Percentiles rank a stretch among this genome's conserved stretches.
These are phyloP conservation scores for Auriscalpium orientale DNA, from an alignment of 768 basidiomycete species.

Conservation along the genomic window DNA sequence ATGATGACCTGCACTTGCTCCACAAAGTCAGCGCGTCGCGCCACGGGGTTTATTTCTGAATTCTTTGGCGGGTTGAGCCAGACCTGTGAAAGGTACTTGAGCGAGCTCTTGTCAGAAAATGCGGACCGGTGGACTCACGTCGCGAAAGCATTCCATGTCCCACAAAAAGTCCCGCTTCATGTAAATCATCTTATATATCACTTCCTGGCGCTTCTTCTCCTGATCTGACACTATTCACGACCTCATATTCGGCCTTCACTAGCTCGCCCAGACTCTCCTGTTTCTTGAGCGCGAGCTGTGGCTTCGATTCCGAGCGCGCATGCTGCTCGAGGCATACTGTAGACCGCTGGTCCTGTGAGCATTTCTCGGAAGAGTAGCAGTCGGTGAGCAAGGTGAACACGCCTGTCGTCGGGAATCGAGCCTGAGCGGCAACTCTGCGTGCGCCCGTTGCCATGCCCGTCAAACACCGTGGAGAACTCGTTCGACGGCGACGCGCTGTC, in stretches of 20 bases:
- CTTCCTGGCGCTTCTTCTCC: slow-evolving; percentile 95
- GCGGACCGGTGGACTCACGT: slow-evolving; percentile 44
- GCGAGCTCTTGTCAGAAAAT: neutral
- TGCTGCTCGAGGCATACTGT: slow-evolving; percentile 97
- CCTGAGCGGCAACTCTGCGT: slow-evolving; percentile 11
- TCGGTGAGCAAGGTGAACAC: slow-evolving; percentile 96
- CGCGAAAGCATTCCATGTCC: slow-evolving; percentile 96
- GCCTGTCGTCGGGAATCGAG: slow-evolving; percentile 45
- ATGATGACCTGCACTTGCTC: slow-evolving; percentile 91
- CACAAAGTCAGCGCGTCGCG: slow-evolving; percentile 77
- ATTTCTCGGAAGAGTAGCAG: slow-evolving; percentile 98
- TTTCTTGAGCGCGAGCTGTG: slow-evolving; percentile 69
- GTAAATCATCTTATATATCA: slow-evolving; percentile 92
- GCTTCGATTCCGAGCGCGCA: slow-evolving; percentile 88
- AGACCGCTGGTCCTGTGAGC: slow-evolving; percentile 88
- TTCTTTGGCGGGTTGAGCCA: slow-evolving; percentile 88
- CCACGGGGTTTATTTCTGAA: slow-evolving; percentile 65
- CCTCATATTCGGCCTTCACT: slow-evolving; percentile 66
- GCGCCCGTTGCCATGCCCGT: slow-evolving; percentile 18
- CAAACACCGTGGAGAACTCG: slow-evolving; percentile 25
- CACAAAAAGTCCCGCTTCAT: slow-evolving; percentile 97
- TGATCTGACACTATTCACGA: slow-evolving; percentile 87
- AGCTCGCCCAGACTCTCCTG: slow-evolving; percentile 76
- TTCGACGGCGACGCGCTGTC: slow-evolving; percentile 17
- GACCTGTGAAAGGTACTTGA: slow-evolving; percentile 29